Evolutionary conservation across 345 rosid species (phyloP), one percentile per base, ranked within the genome.

Genomic region (Arabidopsis arenosa): DNA sequence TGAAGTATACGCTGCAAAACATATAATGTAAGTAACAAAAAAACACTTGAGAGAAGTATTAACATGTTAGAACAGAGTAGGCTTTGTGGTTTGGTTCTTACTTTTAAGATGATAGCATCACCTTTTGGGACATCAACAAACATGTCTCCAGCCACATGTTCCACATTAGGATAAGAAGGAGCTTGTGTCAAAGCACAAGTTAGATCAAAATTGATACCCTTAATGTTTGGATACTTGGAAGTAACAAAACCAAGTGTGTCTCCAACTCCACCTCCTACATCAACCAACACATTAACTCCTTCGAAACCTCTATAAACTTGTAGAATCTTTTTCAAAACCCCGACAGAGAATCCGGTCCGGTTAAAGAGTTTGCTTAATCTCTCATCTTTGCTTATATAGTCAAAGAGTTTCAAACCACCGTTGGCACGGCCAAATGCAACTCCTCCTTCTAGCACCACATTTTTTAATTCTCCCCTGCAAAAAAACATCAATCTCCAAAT

Each of bases 31-130:
- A 36, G n/a, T 18, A 48, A 30, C 13, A 36, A 9, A 23, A 21
- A 1, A 9, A 13, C 54, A 8, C 39, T 37, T 53, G 45, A 48
- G 7, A 14, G 3, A 18, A 5, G 12, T 66, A 44, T 13, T 39
- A 37, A 66, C 9, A 36, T 32, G 17, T 33, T 14, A 44, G 36
- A 47, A 14, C 14, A 35, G 52, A 35, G 30, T 8, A 56, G 6
- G 32, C 7, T 15, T 14, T 41, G 48, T 59, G 63, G 7, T 30
- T 40, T 1, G 1, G 26, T 63, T 63, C 68, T 63, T 62, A 81
- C 80, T 77, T 81, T 81, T 76, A 86, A 74, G 65, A 86, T 74
- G 53, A 84, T 81, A 21, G 81, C 80, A 58, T 86, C 80, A 37
- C 79, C 87, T 41, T 45, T 60, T 10, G 89, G 89, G 59, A 86